Evolutionary conservation across 257 asterid genomes (phyloP).

Genomic region (Solanum gandarillasii): DNA sequence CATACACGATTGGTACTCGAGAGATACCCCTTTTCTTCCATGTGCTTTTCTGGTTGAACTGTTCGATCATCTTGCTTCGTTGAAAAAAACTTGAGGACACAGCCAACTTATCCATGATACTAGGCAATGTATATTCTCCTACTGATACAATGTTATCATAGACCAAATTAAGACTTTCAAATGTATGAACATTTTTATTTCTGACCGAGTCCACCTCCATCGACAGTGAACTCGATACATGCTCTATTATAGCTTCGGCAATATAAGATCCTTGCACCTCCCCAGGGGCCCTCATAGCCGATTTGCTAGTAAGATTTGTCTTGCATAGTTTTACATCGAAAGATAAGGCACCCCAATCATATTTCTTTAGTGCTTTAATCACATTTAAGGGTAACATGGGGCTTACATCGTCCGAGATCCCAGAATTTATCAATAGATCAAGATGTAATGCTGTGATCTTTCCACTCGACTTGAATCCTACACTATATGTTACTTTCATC

Average conservation of each 20-base stretch:
- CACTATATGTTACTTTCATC: constrained; percentile 56
- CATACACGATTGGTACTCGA: constrained; percentile 42
- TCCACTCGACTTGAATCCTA: constrained; percentile 58
- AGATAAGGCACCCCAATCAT: constrained; percentile 61
- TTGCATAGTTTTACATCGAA: constrained; percentile 57
- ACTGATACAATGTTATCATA: constrained; percentile 23
- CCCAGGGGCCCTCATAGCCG: constrained; percentile 78
- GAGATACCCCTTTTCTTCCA: constrained; percentile 74
- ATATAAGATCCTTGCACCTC: constrained; percentile 63
- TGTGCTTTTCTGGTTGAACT: constrained; percentile 24
- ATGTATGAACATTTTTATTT: constrained; percentile 40
- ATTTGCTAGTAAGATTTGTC: constrained; percentile 54
- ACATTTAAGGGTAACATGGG: constrained; percentile 33
- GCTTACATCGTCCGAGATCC: constrained; percentile 42
- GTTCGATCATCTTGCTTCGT: constrained; percentile 20
- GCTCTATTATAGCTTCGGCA: constrained; percentile 64
- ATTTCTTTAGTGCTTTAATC: constrained; percentile 39
- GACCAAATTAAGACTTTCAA: constrained; percentile 37
- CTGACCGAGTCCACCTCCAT: constrained; percentile 46
- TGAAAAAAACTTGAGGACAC: constrained; percentile 22
- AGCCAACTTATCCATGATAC: constrained; percentile 53
- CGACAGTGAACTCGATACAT: constrained; percentile 38
- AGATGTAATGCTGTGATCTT: constrained; percentile 65
- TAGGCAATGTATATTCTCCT: constrained; percentile 40
- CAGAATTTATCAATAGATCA: constrained; percentile 51